Evolutionary conservation across 2,329 filamentous ascomycete genomes (phyloP).

Genomic region (Ciborinia camelliae): DNA sequence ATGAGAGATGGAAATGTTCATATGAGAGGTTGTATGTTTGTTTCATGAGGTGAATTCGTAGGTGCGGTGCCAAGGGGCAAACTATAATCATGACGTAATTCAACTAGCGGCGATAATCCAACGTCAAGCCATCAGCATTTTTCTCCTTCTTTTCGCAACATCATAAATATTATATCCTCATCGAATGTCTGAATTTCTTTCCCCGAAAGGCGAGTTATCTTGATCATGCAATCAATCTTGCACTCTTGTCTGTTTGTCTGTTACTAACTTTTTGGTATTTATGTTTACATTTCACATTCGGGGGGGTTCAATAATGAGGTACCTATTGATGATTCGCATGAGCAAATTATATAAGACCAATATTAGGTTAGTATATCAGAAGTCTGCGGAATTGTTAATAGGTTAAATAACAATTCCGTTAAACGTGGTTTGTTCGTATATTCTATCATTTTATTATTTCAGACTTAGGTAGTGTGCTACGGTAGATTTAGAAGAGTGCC

Average conservation of each 20-base stretch:
- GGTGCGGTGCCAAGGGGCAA: neutral
- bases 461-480: no score
- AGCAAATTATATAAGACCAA: no score
- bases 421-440: neutral
- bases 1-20: neutral
- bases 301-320: no score
- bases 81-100: constrained; percentile 9
- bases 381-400: no score
- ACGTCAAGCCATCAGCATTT: neutral
- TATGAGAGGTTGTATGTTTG: neutral
- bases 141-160: neutral
- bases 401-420: neutral
- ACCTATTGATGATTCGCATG: no score
- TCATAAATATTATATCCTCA: neutral
- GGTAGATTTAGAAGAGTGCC: no score
- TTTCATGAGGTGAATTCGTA: neutral
- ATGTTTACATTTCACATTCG: no score
- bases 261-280: no score
- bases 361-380: no score
- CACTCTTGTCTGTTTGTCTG: no score
- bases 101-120: neutral
- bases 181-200: neutral
- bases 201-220: neutral
- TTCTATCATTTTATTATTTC: neutral
- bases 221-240: neutral